These are phyloP conservation scores for Alnus glutinosa DNA, from an alignment of 306 rosid species.

Conservation along the genomic window DNA sequence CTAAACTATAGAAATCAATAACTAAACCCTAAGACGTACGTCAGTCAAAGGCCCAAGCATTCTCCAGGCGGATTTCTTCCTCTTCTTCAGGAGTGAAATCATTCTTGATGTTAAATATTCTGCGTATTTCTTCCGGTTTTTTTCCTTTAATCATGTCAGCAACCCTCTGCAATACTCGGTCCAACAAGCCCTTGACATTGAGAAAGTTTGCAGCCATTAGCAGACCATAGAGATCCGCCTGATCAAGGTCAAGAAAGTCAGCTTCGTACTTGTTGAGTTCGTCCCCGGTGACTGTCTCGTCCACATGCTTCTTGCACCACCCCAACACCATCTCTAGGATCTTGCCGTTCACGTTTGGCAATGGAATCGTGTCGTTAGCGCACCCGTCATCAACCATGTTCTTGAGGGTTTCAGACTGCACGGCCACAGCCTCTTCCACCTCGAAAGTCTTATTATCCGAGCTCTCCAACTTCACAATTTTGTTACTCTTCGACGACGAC, in stretches of 20 bases:
- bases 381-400: slow-evolving; percentile 9
- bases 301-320: slow-evolving; percentile 20
- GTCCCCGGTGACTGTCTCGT: neutral
- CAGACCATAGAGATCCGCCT: neutral
- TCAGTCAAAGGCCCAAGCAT: neutral
- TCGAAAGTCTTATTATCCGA: neutral
- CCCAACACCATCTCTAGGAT: neutral
- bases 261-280: slow-evolving; percentile 1
- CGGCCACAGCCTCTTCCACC: neutral
- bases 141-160: slow-evolving; percentile 3
- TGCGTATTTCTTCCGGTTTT: neutral
- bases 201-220: slow-evolving; percentile 7
- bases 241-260: slow-evolving; percentile 4
- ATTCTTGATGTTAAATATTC: slow-evolving; percentile 10
- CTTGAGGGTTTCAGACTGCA: neutral
- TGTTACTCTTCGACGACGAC: neutral
- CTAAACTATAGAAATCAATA: too few relatives aligned
- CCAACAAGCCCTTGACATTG: neutral
- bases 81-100: slow-evolving; percentile 13
- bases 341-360: neutral
- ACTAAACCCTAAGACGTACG: too few relatives aligned
- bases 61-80: neutral
- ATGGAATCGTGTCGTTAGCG: neutral
- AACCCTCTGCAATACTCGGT: neutral
- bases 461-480: neutral